Base-by-base conservation (phyloP, 306 rosid species). In the Hippophae tibetana region DNA sequence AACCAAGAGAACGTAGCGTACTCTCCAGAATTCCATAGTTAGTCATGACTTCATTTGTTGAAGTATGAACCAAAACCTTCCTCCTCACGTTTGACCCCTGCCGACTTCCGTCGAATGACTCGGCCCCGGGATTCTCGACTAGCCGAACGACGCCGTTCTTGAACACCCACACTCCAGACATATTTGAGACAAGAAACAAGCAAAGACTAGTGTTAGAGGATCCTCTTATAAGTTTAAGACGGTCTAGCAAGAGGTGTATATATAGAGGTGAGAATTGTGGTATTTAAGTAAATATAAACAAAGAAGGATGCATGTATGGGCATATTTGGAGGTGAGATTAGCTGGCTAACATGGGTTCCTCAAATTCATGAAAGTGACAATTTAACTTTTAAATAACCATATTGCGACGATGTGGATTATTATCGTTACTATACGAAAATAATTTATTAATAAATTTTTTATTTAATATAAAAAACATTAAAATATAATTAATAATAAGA, bases 161-260 rank as follows among this genome's bases (percentile, higher is more conserved):
- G 95, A 88, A 88, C 5, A 88, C 86, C 99, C 99, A 88, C 46
- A 93, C 97, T 44, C 99, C 99, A 0, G 99, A 79, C 99, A 93
- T 80, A 26, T 8, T 53, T 41, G 5, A 1, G 2, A 44, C 2
- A 13, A 14, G 47, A 12, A 11, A 11, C 6, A 9, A 48, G 43
- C 45, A 48, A 52, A 27, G 47, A 52, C 54, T 40, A 18, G 23
- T 59, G 27, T 38, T 42, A 49, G 60, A 45, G 67, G 18, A 10
- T 47, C 13, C 13, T 23, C 14, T 13, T 14, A 23, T 49, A 12
- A 5, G 52, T 48, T 48, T 6, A 6, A 23, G 53, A 49, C 8
- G 10, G 13, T 49, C n/a, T 6, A 1, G 52, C 5, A 11, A 48
- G 13, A 43, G 18, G 45, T 50, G 60, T 49, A 54, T 76, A 65